Base-by-base conservation (phyloP, 495 filamentous ascomycete genomes). In the Aspergillus saccharolyticus region DNA sequence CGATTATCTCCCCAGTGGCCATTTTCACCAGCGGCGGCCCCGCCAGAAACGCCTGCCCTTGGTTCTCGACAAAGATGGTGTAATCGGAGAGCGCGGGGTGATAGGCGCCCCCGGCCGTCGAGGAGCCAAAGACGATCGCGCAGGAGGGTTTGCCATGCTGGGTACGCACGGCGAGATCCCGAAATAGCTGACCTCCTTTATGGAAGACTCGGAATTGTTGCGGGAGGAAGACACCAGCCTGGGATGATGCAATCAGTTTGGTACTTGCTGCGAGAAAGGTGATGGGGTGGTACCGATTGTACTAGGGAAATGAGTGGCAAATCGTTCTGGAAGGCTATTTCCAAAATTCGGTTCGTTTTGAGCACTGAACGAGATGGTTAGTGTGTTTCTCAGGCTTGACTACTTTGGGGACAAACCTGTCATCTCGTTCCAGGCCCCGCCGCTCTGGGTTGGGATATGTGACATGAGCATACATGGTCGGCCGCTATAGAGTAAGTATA, bases 121-220 rank as follows among this genome's bases (percentile, higher is more conserved):
- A 72, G 10, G 69, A 67, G 16, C 69, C 69, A 44, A 72, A 72
- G 3, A 72, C 69, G 14, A 72, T 63, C 1, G 69, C 69, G 46
- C 69, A 72, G 14, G 65, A 68, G 14, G 67, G 63, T 55, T 64
- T 59, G 28, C 69, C 69, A 17, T 65, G 58, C 24, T 61, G 52
- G 3, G 65, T 63, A 0, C 68, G 62, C 0, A 67, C 53, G 0
- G 69, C 69, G 24, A 72, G 65, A 43, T 72, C 69, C 15, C 60
- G 61, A 49, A 72, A 72, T 0, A 72, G 62, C 55, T 70, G 65
- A 14, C 69, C 69, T 6, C 69, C 69, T 53, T 66, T 68, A 51
- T 72, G 69, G 42, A 72, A 72, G 17, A 72, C 69, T 2, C 63
- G 62, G 33, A 70, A 70, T 49, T 72, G 69, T 30, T 72, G 67